Percentiles rank a stretch among this genome's conserved stretches.
Conservation (phyloP, 768 basidiomycete species). For the Mycena metata region DNA sequence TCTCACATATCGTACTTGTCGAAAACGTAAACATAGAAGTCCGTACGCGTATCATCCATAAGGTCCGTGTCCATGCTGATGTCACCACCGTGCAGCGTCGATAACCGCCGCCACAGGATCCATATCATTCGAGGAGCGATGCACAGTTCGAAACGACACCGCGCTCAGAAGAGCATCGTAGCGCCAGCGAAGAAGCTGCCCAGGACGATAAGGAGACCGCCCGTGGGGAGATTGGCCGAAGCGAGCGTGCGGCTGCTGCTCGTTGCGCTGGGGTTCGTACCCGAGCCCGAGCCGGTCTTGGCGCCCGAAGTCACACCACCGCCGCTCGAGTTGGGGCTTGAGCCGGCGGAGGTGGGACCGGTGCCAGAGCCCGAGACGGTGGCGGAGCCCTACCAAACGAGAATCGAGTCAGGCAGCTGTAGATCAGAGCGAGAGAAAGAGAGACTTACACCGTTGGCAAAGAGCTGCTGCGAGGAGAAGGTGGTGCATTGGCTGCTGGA, state of each 20-base stretch:
- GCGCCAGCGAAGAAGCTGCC: constrained; percentile 21
- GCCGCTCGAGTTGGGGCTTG: constrained; percentile 4
- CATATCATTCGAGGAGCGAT: neutral
- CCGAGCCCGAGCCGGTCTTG: constrained; percentile 3
- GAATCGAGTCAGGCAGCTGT: neutral
- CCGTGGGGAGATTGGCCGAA: constrained; percentile 10
- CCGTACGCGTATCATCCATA: neutral
- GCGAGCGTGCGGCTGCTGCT: constrained; percentile 18
- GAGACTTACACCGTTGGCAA: constrained; percentile 41
- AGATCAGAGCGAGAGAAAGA: neutral
- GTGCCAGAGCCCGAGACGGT: constrained; percentile 28
- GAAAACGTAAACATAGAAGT: constrained; percentile 2
- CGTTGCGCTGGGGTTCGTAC: neutral
- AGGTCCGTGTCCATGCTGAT: constrained; percentile 6
- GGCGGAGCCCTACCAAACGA: constrained; percentile 7
- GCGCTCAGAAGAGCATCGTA: constrained; percentile 18
- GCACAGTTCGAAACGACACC: neutral
- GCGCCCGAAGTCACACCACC: neutral
- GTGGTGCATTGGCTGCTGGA: constrained; percentile 61
- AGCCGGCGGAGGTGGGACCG: neutral
- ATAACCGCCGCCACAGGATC: neutral
- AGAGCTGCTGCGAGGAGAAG: constrained; percentile 53
- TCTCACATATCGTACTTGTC: too few species aligned
- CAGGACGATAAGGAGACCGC: constrained; percentile 22
- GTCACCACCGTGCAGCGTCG: constrained; percentile 7